A percentile compares a stretch with the other conserved stretches of the same genome.
Conservation (phyloP, 148 eudicot species). For the Fagopyrum esculentum region DNA sequence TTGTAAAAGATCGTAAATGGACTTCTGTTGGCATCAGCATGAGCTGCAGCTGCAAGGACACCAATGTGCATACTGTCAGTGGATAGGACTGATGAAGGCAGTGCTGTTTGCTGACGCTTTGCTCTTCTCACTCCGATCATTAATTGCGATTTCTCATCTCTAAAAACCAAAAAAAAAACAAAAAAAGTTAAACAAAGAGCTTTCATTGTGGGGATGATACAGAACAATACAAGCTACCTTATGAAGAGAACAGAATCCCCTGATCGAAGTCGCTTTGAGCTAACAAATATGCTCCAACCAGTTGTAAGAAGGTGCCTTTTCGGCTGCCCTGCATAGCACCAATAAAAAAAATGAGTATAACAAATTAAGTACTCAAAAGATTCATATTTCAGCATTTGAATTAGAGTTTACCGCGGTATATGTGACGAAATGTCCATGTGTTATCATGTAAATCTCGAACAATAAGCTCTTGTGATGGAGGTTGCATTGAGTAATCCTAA, state of each 20-base stretch:
- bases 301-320: conserved; percentile 94
- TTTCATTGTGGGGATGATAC: too few relatives aligned
- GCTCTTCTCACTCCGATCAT: conserved; percentile 78
- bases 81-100: conserved; percentile 89
- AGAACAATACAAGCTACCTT: conserved; percentile 26
- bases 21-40: conserved; percentile 90
- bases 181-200: too few relatives aligned
- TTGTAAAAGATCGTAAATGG: conserved; percentile 87
- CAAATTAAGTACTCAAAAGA: background rate
- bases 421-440: conserved; percentile 97
- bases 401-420: conserved; percentile 68
- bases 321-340: conserved; percentile 65
- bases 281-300: conserved; percentile 98
- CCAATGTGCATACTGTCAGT: conserved; percentile 98
- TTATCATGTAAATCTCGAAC: conserved; percentile 95
- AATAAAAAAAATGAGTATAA: background rate
- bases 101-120: conserved; percentile 68
- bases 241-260: conserved; percentile 94
- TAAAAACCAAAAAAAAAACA: too few relatives aligned
- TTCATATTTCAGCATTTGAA: background rate
- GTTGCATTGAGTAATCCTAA: conserved; percentile 97
- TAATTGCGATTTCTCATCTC: too few relatives aligned
- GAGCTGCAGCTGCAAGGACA: conserved; percentile 92
- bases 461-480: conserved; percentile 95
- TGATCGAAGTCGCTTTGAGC: conserved; percentile 86